Percentiles rank a stretch among this genome's conserved stretches.
Conservation (phyloP, 2,329 filamentous ascomycete species). For the Fusarium nodosum region DNA sequence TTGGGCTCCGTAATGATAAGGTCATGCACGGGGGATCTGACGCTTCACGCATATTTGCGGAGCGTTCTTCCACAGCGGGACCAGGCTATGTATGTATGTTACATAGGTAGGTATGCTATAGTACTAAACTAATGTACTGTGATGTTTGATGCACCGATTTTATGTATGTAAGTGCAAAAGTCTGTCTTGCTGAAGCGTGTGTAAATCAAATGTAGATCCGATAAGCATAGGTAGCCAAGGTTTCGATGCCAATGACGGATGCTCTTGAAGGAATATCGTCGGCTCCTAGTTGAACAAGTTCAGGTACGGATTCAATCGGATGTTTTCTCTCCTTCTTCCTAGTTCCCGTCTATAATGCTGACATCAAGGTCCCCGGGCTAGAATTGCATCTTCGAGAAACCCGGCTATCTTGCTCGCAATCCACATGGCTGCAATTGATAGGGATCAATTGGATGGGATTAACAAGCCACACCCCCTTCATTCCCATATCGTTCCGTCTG, state of each 20-base stretch:
- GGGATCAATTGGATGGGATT: slow-evolving; percentile 30
- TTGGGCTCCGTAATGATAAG: slow-evolving; percentile 45
- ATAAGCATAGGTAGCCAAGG: slow-evolving; percentile 9
- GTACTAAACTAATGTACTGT: not conserved
- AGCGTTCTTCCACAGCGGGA: slow-evolving; percentile 43
- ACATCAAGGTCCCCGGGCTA: slow-evolving; percentile 23
- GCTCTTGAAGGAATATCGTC: not conserved
- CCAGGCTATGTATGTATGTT: slow-evolving; percentile 15
- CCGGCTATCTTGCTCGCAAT: slow-evolving; percentile 22
- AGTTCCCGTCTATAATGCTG: slow-evolving; percentile 16
- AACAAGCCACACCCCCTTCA: slow-evolving; percentile 33
- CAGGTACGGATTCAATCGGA: slow-evolving; percentile 2
- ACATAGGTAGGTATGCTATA: not conserved
- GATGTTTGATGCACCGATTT: not conserved
- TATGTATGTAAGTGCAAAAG: slow-evolving; percentile 11
- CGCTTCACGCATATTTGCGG: slow-evolving; percentile 43
- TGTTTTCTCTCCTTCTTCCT: not conserved
- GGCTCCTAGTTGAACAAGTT: not conserved
- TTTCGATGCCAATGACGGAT: not conserved
- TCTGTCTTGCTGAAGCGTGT: slow-evolving; percentile 12
- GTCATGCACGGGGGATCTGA: slow-evolving; percentile 50
- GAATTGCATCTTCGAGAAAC: slow-evolving; percentile 20
- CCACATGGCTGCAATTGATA: slow-evolving; percentile 27
- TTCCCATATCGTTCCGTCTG: slow-evolving; percentile 7
- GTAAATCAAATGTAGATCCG: slow-evolving; percentile 26